phyloP scores from a whole-genome alignment of 1,284 basidiomycete genomes.

The Leccinum laetum region DNA sequence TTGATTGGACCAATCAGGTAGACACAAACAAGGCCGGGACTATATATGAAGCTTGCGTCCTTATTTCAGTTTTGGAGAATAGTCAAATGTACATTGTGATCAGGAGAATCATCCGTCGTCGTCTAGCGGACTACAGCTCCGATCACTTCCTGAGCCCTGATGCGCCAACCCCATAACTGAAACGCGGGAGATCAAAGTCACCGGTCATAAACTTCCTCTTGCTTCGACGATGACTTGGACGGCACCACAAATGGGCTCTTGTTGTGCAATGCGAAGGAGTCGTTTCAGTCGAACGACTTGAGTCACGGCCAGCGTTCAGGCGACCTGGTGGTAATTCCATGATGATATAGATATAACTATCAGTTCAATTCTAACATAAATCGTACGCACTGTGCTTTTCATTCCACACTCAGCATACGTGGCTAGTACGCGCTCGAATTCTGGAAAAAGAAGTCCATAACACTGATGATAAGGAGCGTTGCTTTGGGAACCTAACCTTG shows the following conservation, averaged over 20 bases:
- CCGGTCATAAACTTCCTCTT: slow-evolving; percentile 54
- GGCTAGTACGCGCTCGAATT: slow-evolving; percentile 92
- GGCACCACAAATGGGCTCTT: too few species aligned
- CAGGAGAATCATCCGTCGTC: neutral
- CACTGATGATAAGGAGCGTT: slow-evolving; percentile 78
- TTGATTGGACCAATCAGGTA: too few species aligned
- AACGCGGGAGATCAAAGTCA: slow-evolving; percentile 76
- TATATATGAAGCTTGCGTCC: neutral
- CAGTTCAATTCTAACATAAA: neutral
- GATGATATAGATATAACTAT: neutral
- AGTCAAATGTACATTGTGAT: too few species aligned
- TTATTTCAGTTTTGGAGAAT: neutral
- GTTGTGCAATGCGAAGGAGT: too few species aligned
- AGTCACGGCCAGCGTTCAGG: neutral
- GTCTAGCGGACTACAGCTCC: neutral
- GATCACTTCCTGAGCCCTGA: slow-evolving; percentile 53
- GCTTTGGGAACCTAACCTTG: slow-evolving; percentile 62
- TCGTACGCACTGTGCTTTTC: slow-evolving; percentile 40
- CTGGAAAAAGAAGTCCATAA: slow-evolving; percentile 95
- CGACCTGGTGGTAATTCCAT: slow-evolving; percentile 5
- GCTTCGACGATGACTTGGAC: slow-evolving; percentile 67
- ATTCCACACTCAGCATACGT: slow-evolving; percentile 75
- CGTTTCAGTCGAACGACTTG: slow-evolving; percentile 21
- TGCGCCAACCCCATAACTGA: slow-evolving; percentile 62
- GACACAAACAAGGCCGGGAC: too few species aligned